phyloP scores from a whole-genome alignment of 1,139 yeast genomes.

The Ogataea hybrid region DNA sequence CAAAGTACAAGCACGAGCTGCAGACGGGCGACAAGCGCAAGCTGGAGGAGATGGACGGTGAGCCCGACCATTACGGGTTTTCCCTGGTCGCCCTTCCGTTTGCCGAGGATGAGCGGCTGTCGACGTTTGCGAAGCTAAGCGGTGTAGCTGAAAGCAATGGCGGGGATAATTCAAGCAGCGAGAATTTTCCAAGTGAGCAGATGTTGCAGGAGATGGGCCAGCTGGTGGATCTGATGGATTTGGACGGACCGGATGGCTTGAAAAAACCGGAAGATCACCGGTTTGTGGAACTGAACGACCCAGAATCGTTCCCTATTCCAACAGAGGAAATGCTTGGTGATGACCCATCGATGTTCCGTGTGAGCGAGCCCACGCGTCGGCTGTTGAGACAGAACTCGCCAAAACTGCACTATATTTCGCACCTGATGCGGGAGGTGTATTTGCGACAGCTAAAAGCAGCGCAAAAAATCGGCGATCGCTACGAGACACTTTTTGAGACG shows the following conservation, averaged over 20 bases:
- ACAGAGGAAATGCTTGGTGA: constrained; percentile 5
- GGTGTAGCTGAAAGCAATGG: constrained; percentile 30
- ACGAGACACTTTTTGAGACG: constrained; percentile 13
- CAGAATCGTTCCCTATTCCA: constrained; percentile 16
- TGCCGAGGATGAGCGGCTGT: constrained; percentile 70
- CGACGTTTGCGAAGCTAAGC: constrained; percentile 56
- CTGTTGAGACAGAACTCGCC: constrained; percentile 21
- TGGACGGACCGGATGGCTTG: constrained; percentile 26
- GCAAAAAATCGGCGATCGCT: background rate
- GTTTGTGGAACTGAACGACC: constrained; percentile 22
- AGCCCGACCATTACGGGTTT: constrained; percentile 33
- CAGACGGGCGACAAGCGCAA: constrained; percentile 13
- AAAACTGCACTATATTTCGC: constrained; percentile 15
- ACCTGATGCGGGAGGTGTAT: constrained; percentile 11
- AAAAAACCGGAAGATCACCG: constrained; percentile 12
- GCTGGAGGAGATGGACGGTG: constrained; percentile 13
- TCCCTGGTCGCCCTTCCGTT: constrained; percentile 58
- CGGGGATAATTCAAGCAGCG: background rate
- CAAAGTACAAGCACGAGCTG: constrained; percentile 12
- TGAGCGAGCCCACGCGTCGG: constrained; percentile 19
- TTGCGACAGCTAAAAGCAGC: constrained; percentile 14
- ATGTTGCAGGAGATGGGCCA: constrained; percentile 39
- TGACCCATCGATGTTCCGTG: background rate
- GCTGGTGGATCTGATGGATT: constrained; percentile 39
- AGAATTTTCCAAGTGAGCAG: constrained; percentile 34